Evolutionary conservation across 352 stramenopile species (phyloP).

Genomic region (Pythium sp.): DNA sequence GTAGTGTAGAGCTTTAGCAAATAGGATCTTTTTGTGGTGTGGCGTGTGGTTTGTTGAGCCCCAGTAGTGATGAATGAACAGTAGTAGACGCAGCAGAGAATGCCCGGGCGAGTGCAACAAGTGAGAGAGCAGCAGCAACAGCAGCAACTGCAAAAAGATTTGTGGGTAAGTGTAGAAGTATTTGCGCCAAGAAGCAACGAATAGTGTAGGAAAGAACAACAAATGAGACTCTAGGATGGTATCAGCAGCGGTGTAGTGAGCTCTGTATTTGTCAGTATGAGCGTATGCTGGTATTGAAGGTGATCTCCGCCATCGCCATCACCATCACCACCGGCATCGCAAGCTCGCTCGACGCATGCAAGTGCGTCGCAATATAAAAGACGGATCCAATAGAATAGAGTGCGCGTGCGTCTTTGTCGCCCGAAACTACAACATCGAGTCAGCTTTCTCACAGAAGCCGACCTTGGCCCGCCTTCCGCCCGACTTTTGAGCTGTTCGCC

Average conservation of each 20-base stretch:
- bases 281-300: neutral
- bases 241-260: neutral
- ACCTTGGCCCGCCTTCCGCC: neutral
- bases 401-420: neutral
- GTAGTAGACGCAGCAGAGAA: slow-evolving; percentile 9
- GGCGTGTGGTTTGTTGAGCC: slow-evolving; percentile 9
- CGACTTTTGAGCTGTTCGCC: neutral
- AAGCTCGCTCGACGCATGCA: slow-evolving; percentile 1
- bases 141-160: neutral
- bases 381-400: neutral
- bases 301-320: neutral
- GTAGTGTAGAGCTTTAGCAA: slow-evolving; percentile 21
- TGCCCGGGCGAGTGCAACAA: slow-evolving; percentile 7
- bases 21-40: slow-evolving; percentile 21
- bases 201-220: slow-evolving; percentile 8
- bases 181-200: slow-evolving; percentile 2
- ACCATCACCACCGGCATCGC: neutral
- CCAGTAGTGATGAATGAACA: slow-evolving; percentile 10
- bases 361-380: neutral
- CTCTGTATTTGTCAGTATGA: slow-evolving; percentile 3
- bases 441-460: neutral
- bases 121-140: slow-evolving; percentile 13
- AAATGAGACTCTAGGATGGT: neutral
- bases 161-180: slow-evolving; percentile 9
- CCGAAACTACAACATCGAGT: slow-evolving; percentile 1